phyloP scores from a whole-genome alignment of 805 yeast genomes.

The Kodamaea neixiangensis region DNA sequence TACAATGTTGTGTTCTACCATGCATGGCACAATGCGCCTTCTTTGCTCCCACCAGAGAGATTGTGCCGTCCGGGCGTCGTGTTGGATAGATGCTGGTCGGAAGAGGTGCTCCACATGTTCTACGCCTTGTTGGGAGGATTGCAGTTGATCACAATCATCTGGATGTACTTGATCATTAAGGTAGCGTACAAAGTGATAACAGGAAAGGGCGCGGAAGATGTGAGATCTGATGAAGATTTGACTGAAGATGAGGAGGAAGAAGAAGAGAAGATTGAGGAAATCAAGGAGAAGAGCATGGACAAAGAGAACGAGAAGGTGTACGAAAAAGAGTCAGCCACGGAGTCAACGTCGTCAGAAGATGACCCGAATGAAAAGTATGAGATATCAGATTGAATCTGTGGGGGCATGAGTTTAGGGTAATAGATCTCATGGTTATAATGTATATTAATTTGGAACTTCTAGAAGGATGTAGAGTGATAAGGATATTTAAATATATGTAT shows the following conservation, averaged over 20 bases:
- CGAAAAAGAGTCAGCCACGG: slow-evolving; percentile 3
- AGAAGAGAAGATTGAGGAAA: background rate
- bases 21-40: slow-evolving; percentile 45
- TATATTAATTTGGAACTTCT: background rate
- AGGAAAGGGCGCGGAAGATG: slow-evolving; percentile 83
- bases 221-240: slow-evolving; percentile 74
- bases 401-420: background rate
- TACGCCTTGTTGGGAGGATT: slow-evolving; percentile 59
- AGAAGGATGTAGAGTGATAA: background rate
- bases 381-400: background rate
- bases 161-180: slow-evolving; percentile 74
- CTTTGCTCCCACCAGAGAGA: slow-evolving; percentile 40
- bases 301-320: slow-evolving; percentile 1
- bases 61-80: slow-evolving; percentile 39
- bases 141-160: slow-evolving; percentile 63
- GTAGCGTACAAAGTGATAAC: slow-evolving; percentile 70
- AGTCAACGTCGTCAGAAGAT: background rate
- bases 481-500: too few species aligned
- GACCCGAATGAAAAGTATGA: background rate
- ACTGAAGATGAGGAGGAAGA: slow-evolving; percentile 31
- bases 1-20: slow-evolving; percentile 69
- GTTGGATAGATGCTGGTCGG: slow-evolving; percentile 53
- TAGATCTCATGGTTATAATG: background rate
- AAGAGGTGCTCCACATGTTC: slow-evolving; percentile 47
- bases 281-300: background rate